Conservation (phyloP, 805 yeast genomes). For the Teunomyces stri region DNA sequence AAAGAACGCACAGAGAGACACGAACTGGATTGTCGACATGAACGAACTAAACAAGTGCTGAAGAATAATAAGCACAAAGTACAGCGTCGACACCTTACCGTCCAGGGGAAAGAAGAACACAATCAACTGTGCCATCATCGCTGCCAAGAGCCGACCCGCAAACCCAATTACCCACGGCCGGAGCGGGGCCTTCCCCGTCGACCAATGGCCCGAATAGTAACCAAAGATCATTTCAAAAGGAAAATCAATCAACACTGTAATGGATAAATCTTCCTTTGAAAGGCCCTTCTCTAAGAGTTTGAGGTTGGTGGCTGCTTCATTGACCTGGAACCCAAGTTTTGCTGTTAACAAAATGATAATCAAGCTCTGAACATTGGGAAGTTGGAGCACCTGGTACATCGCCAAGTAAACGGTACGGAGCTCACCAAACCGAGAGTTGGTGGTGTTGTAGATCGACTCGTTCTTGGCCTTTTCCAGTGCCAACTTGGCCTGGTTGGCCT, state of each 20-base stretch:
- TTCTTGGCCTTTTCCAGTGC: conserved; percentile 26
- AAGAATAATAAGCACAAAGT: conserved; percentile 68
- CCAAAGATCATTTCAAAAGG: conserved; percentile 96
- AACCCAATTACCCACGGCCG: conserved; percentile 90
- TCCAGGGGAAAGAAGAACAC: conserved; percentile 68
- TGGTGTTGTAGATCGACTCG: conserved; percentile 19
- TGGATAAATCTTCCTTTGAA: conserved; percentile 88
- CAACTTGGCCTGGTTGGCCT: conserved; percentile 27
- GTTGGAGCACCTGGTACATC: conserved; percentile 66
- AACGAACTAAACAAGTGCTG: conserved; percentile 87
- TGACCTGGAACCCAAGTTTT: conserved; percentile 91
- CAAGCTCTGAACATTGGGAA: conserved; percentile 71
- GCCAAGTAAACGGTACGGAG: conserved; percentile 57
- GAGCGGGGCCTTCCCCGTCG: conserved; percentile 71
- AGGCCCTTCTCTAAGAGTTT: conserved; percentile 89
- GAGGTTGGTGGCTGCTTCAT: conserved; percentile 92
- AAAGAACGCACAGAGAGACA: conserved; percentile 90
- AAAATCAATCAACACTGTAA: conserved; percentile 89
- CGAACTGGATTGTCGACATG: conserved; percentile 94
- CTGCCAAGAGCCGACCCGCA: conserved; percentile 75
- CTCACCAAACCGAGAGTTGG: conserved; percentile 17
- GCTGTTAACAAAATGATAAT: conserved; percentile 73
- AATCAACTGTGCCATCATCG: conserved; percentile 68
- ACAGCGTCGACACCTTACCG: conserved; percentile 46
- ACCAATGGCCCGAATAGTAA: conserved; percentile 94